Base-by-base conservation (phyloP, 768 basidiomycete genomes). In the Tulasnella sp. region DNA sequence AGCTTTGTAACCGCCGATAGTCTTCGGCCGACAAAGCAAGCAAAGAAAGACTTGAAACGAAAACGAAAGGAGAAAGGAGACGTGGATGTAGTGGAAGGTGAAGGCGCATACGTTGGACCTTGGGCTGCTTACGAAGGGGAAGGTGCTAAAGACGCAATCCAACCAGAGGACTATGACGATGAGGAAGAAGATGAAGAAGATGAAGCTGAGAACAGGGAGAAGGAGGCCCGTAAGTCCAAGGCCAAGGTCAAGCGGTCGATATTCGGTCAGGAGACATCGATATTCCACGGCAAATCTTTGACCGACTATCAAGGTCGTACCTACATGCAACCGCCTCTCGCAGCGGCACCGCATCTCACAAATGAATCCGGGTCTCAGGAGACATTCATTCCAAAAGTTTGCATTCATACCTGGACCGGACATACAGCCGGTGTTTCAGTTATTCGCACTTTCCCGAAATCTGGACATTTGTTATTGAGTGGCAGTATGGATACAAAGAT, bases 401-500 rank as follows among this genome's bases (percentile, higher is more conserved):
- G 93, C 66, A 78, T 92, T 52, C 95, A 98, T 63, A 98, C 95
- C 0, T 98, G 90, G 87, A 95, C 91, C 3, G 95, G 95, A 1
- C 95, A 99, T 66, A 98, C 90, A 9, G 83, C 86, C 65, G 95
- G 86, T 24, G 89, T 99, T 3, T 88, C 88, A n/a, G 85, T 83
- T 41, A 80, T 99, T 53, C 83, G 89, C 46, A 71, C 88, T 32
- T 93, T 98, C 70, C 95, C 95, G 19, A 74, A 82, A 52, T 88
- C 86, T 5, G 92, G 90, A 0, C 95, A 99, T 67, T 72, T 99
- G 10, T 65, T 99, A 53, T 77, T 99, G 55, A 90, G 85, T 63
- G 93, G 83, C 0, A 90, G 87, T 40, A 91, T 98, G 90, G 95
- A 99, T 65, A 96, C 90, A 7, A 92, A 96, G 65, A 87, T 99